These are phyloP conservation scores for Cenchrus americanus DNA, from an alignment of 176 grass and related monocot genomes.

Conservation along the genomic window DNA sequence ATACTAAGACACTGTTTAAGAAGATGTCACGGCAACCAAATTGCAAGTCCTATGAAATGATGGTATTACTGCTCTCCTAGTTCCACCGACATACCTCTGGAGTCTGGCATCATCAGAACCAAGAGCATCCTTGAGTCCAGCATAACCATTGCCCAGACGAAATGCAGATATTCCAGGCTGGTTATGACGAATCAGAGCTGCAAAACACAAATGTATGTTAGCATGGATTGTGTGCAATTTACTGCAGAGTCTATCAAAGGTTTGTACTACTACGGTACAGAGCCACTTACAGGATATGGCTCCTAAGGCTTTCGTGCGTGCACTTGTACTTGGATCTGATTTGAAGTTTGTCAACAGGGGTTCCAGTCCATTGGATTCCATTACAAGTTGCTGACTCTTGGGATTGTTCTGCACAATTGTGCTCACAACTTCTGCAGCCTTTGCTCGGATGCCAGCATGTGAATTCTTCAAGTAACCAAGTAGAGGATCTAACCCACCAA, in stretches of 20 bases:
- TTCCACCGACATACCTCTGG: constrained; percentile 57
- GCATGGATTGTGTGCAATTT: not conserved
- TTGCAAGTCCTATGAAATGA: not conserved
- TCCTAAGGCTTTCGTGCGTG: constrained; percentile 91
- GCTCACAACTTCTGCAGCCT: constrained; percentile 89
- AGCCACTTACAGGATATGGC: constrained; percentile 82
- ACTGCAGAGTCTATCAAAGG: not conserved
- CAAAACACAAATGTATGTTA: constrained; percentile 25
- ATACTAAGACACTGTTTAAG: not conserved
- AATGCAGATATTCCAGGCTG: constrained; percentile 79
- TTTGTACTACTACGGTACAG: not conserved
- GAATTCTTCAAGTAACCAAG: constrained; percentile 80
- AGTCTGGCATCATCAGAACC: constrained; percentile 80
- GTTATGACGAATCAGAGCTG: constrained; percentile 87
- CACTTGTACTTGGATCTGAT: constrained; percentile 63
- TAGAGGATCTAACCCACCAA: constrained; percentile 87
- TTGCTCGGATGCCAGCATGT: constrained; percentile 82
- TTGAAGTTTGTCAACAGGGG: constrained; percentile 84
- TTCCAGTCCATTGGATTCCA: constrained; percentile 82
- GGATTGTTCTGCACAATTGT: constrained; percentile 95
- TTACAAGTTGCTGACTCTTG: constrained; percentile 80
- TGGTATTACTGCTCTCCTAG: not conserved
- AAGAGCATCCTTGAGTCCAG: constrained; percentile 78
- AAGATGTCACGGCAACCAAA: not conserved
- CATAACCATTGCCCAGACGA: constrained; percentile 88